These are phyloP conservation scores for Hypoxylon intermedium DNA, from an alignment of 495 filamentous ascomycete genomes.

Conservation along the genomic window DNA sequence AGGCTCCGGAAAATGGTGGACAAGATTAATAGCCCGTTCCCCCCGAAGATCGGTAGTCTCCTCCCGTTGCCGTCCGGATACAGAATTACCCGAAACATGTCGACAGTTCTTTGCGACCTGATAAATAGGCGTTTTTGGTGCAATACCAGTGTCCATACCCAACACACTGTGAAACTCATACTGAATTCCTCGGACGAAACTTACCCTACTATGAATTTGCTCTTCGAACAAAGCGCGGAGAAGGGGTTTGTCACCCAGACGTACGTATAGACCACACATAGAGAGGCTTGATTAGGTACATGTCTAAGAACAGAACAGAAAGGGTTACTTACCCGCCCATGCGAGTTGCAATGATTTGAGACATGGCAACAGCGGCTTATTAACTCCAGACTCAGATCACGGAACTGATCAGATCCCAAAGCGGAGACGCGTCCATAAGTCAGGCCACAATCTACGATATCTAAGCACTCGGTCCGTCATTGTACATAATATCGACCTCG, in stretches of 20 bases:
- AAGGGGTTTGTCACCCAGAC: too few species aligned
- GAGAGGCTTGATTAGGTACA: too few species aligned
- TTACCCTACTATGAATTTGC: neutral
- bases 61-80: conserved; percentile 8
- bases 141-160: neutral
- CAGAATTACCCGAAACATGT: conserved; percentile 1
- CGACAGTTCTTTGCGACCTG: neutral
- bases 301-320: neutral
- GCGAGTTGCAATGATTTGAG: conserved; percentile 6
- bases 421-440: neutral
- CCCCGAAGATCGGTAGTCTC: too few species aligned
- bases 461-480: neutral
- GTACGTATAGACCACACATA: too few species aligned
- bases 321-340: neutral
- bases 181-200: neutral
- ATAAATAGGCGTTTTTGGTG: neutral
- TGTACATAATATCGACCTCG: neutral
- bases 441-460: neutral
- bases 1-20: neutral
- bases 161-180: conserved; percentile 1
- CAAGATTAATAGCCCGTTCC: too few species aligned
- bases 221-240: conserved; percentile 7
- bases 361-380: neutral
- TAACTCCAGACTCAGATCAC: neutral
- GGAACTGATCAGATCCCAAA: neutral